Base-by-base conservation (phyloP, 2,329 filamentous ascomycete species). In the Leptographium wingfieldii region DNA sequence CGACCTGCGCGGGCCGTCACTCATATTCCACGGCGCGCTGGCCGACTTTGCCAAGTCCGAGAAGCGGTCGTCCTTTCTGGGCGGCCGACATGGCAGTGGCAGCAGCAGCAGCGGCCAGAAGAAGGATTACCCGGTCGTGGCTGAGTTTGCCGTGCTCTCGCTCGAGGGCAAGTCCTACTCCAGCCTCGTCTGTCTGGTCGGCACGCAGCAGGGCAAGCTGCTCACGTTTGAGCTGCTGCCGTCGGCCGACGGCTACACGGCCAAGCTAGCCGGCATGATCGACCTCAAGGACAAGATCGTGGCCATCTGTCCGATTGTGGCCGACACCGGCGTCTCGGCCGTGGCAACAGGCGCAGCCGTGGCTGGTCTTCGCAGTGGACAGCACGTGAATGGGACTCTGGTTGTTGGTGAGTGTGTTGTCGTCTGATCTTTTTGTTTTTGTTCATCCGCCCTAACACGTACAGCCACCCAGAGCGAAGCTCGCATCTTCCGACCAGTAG, bases 91-190 rank as follows among this genome's bases (percentile, higher is more conserved):
- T 60, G 80, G 56, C 35, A 43, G 77, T 33, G 75, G 33, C 57
- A 52, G 58, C 52, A 19, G 72, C 76, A 29, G 40, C 33, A 10
- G 2, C 35, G 25, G 9, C 52, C 52, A 76, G 5, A 69, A 75
- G 1, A 79, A 78, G 55, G 92, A 96, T 68, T 95, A 85, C 81
- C 84, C 90, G 0, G 90, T 90, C 0, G 80, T 77, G 35, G 84
- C 97, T 33, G 90, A 96, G 68, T 99, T 97, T 73, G 90, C 90
- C 58, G 90, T 96, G 55, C 86, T 99, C 84, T 95, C 88, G 3
- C 75, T 96, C 4, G 94, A 97, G 52, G 88, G 87, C n/a, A 92
- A 97, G 68, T 85, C 90, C 64, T 99, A 95, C 70, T 97, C 94
- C 1, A 96, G 91, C 68, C 95, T 99, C 60, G 84, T 87, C 61